Conservation (phyloP, 352 stramenopile genomes). For the Phytophthora vignae region DNA sequence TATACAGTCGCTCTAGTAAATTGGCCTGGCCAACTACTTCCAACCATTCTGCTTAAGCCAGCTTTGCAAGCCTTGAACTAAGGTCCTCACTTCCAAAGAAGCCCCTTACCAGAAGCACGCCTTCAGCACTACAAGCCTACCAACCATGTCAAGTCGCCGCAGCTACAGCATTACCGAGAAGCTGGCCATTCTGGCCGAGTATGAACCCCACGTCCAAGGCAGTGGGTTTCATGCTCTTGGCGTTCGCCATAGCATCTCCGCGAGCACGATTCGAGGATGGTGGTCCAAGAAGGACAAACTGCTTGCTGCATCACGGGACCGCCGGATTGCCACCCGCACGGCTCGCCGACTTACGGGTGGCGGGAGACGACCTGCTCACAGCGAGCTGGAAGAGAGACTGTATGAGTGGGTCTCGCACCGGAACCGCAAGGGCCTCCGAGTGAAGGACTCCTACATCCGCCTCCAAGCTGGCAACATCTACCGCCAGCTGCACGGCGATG, state of each 20-base stretch:
- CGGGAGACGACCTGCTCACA: constrained; percentile 1
- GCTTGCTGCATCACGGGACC: not conserved
- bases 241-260: not conserved
- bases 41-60: too few relatives aligned
- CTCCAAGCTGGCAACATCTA: constrained; percentile 5
- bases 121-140: too few relatives aligned
- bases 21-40: too few relatives aligned
- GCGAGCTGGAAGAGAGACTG: not conserved
- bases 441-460: constrained; percentile 8
- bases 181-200: not conserved
- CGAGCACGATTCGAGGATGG: constrained; percentile 11
- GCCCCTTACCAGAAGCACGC: too few relatives aligned
- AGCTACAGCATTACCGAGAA: not conserved
- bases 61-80: too few relatives aligned
- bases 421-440: constrained; percentile 5
- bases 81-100: too few relatives aligned
- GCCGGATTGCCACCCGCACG: constrained; percentile 1
- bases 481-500: not conserved
- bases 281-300: not conserved
- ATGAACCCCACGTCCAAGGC: not conserved
- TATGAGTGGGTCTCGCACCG: constrained; percentile 3
- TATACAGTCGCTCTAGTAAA: too few relatives aligned
- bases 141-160: too few relatives aligned
- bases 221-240: constrained; percentile 10
- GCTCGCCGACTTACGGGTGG: constrained; percentile 1